Base-by-base conservation (phyloP, 192 early-diverging fungal species). In the Powellomyces hirtus region DNA sequence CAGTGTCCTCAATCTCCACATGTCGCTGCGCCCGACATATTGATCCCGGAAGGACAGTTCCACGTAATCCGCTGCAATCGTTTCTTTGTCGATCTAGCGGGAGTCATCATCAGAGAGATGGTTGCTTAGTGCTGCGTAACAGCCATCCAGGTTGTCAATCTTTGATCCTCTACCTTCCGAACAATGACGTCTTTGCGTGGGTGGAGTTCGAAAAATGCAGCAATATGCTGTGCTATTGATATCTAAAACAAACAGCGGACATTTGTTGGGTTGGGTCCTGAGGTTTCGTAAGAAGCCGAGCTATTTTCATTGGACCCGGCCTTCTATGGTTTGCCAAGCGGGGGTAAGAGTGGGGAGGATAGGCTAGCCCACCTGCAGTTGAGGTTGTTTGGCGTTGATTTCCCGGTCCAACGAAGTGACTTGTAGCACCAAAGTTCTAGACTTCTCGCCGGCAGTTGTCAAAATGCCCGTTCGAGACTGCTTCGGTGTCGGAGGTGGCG, bases 1-100 rank as follows among this genome's bases (percentile, higher is more conserved):
- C 30, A 78, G 77, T 33, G 84, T 84, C 69, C 91, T 87, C 34
- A 97, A 66, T 52, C 89, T 70, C 94, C 94, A 96, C 94, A 97
- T 97, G 75, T 97, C 94, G 75, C 87, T 87, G 65, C 94, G 82
- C 10, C 78, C 92, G 24, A 98, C 79, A 70, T 96, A 96, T 64
- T 97, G 95, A 66, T 96, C 92, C 31, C 88, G 82, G 60, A 98
- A 93, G 4, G 84, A 73, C 22, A 98, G 75, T 65, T 96, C 96
- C 16, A 98, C 77, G 76, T 91, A 90, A 50, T 90, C 88, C 2
- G 92, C 87, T 4, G 86, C 77, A 16, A 94, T 86, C 7, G 72
- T 57, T 27, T 80, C 80, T 53, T 80, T 77, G 44, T 93, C 89
- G 44, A 92, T 79, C 84, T 93, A 24, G 20, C 0, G 42, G 2